Conservation (phyloP, 108 stramenopile genomes). For the Stephanodiscus minutulus region DNA sequence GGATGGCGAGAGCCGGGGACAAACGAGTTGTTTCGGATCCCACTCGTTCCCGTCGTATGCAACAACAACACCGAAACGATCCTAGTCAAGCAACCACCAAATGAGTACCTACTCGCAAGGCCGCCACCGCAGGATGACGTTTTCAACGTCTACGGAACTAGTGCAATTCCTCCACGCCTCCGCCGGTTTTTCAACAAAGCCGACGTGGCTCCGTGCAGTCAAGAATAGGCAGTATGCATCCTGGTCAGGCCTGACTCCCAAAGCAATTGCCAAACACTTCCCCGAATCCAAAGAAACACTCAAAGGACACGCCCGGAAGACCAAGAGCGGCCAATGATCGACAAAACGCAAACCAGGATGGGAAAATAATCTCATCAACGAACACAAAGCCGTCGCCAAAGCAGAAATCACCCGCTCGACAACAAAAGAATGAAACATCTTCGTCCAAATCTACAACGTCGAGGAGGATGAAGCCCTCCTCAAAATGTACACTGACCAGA, state of each 20-base stretch:
- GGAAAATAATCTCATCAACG: neutral
- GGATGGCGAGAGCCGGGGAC: no score
- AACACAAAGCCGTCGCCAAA: neutral
- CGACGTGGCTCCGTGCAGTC: slow-evolving; percentile 15
- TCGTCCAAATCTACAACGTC: no score
- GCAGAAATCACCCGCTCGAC: neutral
- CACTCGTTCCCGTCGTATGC: neutral
- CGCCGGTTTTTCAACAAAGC: slow-evolving; percentile 10
- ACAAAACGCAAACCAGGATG: neutral
- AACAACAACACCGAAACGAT: neutral
- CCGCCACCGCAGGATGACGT: no score
- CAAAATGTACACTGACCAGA: neutral
- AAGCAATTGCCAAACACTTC: slow-evolving; percentile 13
- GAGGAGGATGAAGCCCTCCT: neutral
- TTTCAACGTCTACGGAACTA: slow-evolving; percentile 10
- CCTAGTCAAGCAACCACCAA: neutral
- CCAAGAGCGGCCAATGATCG: slow-evolving; percentile 2
- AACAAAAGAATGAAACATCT: no score
- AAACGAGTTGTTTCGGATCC: neutral
- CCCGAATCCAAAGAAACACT: slow-evolving; percentile 9
- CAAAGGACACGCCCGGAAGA: slow-evolving; percentile 11
- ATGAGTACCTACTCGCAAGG: neutral
- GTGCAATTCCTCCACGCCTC: slow-evolving; percentile 8
- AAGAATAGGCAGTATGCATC: slow-evolving; percentile 7
- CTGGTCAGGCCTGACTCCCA: slow-evolving; percentile 16